Evolutionary conservation across 176 grass and related monocot species (phyloP).

Genomic region (Paspalum notatum): DNA sequence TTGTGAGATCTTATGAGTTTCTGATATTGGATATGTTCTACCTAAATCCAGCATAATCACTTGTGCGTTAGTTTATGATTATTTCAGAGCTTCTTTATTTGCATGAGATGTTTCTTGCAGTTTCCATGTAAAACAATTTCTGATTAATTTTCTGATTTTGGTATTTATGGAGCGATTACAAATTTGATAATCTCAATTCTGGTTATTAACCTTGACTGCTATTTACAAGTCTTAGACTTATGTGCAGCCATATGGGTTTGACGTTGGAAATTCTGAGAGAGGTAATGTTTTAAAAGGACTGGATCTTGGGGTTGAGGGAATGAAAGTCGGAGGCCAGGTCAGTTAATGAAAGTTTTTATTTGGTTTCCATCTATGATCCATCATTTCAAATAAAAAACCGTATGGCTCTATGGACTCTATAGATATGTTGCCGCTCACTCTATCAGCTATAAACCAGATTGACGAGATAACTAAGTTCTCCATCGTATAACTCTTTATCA

Average conservation of each 20-base stretch:
- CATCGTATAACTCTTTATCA: not conserved
- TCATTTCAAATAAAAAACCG: conserved; percentile 12
- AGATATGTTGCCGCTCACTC: not conserved
- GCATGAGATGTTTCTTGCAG: not conserved
- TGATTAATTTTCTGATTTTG: not conserved
- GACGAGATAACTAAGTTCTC: conserved; percentile 17
- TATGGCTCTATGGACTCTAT: not conserved
- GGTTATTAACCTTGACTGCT: not conserved
- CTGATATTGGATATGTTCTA: conserved; percentile 3
- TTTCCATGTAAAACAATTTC: not conserved
- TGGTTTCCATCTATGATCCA: not conserved
- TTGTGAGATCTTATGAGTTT: conserved; percentile 2
- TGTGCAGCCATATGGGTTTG: conserved; percentile 94
- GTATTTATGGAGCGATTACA: not conserved
- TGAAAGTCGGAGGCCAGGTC: conserved; percentile 97
- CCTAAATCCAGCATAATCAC: not conserved
- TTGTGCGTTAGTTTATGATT: conserved; percentile 6
- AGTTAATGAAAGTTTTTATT: conserved; percentile 9
- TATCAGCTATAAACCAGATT: not conserved
- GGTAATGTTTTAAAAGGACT: conserved; percentile 94
- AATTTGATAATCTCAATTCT: not conserved
- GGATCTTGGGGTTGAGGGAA: conserved; percentile 96
- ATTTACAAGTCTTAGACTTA: conserved; percentile 28
- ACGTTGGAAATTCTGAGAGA: conserved; percentile 88
- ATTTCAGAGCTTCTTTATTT: conserved; percentile 6